phyloP scores from a whole-genome alignment of 352 stramenopile genomes.

The Thalassiosira livingstoniorum region DNA sequence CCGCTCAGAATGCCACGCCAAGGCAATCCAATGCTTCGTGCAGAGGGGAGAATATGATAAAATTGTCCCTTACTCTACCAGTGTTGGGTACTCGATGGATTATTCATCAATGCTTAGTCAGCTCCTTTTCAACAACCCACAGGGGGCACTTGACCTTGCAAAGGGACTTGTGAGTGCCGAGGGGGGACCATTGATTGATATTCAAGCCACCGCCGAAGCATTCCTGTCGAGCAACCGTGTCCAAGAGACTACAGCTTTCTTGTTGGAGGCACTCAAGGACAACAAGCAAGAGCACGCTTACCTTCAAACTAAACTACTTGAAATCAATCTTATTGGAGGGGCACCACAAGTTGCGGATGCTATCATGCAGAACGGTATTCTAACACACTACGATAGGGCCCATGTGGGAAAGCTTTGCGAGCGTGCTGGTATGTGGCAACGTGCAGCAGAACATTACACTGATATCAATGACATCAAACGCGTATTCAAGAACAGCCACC shows the following conservation, averaged over 20 bases:
- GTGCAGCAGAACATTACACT: conserved; percentile 99
- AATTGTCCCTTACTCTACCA: conserved; percentile 93
- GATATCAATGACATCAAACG: conserved; percentile 98
- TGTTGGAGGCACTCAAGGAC: conserved; percentile 98
- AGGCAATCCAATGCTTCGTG: conserved; percentile 99
- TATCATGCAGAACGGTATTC: conserved; percentile 99
- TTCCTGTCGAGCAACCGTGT: conserved; percentile 99
- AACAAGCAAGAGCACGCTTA: conserved; percentile 99
- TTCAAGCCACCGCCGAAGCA: conserved; percentile 98
- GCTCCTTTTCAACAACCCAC: conserved; percentile 97
- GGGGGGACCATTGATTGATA: conserved; percentile 94
- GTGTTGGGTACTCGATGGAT: conserved; percentile 98
- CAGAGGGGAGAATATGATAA: conserved; percentile 99
- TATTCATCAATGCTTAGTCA: conserved; percentile 99
- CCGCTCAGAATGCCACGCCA: conserved; percentile 95
- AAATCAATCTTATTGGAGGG: conserved; percentile 99
- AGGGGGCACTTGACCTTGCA: conserved; percentile 96
- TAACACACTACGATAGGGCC: conserved; percentile 98
- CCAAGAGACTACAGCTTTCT: conserved; percentile 99
- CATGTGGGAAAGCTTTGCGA: conserved; percentile 99
- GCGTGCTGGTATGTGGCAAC: conserved; percentile 97
- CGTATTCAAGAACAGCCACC: conserved; percentile 88
- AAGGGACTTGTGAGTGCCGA: conserved; percentile 96
- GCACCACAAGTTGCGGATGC: conserved; percentile 99
- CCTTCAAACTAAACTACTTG: conserved; percentile 99